Base-by-base conservation (phyloP, 495 filamentous ascomycete genomes). In the Acidomyces sp. region DNA sequence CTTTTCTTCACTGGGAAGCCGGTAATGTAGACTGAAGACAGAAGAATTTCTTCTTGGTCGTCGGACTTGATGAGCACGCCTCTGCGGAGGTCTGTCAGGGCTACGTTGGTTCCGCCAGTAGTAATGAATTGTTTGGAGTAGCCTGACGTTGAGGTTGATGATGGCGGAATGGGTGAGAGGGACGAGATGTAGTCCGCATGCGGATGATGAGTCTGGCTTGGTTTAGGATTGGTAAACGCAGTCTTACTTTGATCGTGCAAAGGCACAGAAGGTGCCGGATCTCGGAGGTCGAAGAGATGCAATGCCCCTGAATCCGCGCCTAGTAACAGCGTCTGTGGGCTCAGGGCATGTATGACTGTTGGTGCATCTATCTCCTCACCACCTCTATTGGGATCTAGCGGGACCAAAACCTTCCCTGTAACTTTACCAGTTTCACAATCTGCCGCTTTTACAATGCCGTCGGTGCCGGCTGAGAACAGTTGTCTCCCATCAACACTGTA, bases 111-210 rank as follows among this genome's bases (percentile, higher is more conserved):
- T 18, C 84, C 86, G 29, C 90, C 92, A 0, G 87, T 94, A 4
- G 78, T 84, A 17, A 94, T 69, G 77, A 84, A 96, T 59, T 95
- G 87, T 54, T 93, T 92, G 56, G 76, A 76, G 59, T 80, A 85
- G 2, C 86, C 85, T 2, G 77, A 85, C 1, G 80, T 90, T 53
- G 78, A 85, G 10, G 78, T 72, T 1, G 73, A 63, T 3, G 80
- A 78, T 0, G 88, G 66, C 0, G 87, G 86, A 0, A 96, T 71
- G 0, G 87, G 77, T 2, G 81, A 85, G 28, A 97, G 66, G 32
- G 85, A 90, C 20, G 87, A 85, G 37, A 97, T 75, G 57, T 93
- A 94, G 64, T 95, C 90, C 41, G 81, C 78, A 56, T 96, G 90
- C 3, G 85, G 84, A 39, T 77, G 74, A 52, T 88, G 75, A 21